These are phyloP conservation scores for Cicer chorassanicum DNA, from an alignment of 306 rosid species.

Conservation along the genomic window DNA sequence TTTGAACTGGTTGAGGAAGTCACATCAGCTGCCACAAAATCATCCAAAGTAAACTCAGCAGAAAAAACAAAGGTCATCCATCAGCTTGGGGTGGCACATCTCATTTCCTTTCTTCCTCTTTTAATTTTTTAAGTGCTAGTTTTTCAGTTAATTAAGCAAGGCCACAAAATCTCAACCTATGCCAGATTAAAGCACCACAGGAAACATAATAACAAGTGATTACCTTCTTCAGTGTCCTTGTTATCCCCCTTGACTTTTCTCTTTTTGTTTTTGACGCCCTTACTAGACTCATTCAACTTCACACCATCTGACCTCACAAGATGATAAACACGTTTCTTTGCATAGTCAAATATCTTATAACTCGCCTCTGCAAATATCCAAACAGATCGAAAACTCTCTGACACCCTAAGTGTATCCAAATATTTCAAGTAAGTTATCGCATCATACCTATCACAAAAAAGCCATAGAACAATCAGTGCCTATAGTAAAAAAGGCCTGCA, in stretches of 20 bases:
- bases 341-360: slow-evolving; percentile 86
- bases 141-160: slow-evolving; percentile 24
- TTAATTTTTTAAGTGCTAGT: background rate
- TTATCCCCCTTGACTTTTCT: slow-evolving; percentile 63
- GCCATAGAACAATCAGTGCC: slow-evolving; percentile 46
- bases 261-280: slow-evolving; percentile 64
- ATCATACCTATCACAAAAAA: slow-evolving; percentile 71
- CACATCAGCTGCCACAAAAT: slow-evolving; percentile 60
- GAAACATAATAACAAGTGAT: slow-evolving; percentile 27
- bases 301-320: slow-evolving; percentile 69
- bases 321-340: slow-evolving; percentile 90
- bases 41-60: slow-evolving; percentile 4
- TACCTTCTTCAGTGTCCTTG: slow-evolving; percentile 64
- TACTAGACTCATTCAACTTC: slow-evolving; percentile 52
- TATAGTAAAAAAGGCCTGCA: background rate
- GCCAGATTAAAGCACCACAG: slow-evolving; percentile 19
- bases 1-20: slow-evolving; percentile 54
- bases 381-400: slow-evolving; percentile 90
- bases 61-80: slow-evolving; percentile 12
- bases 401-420: slow-evolving; percentile 89
- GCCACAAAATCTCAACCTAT: slow-evolving; percentile 21
- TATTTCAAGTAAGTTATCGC: slow-evolving; percentile 91
- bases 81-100: slow-evolving; percentile 11
- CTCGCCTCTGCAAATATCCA: slow-evolving; percentile 99
- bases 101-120: slow-evolving; percentile 12